Conservation (phyloP, 2,329 filamentous ascomycete species). For the Claviceps maximensis region DNA sequence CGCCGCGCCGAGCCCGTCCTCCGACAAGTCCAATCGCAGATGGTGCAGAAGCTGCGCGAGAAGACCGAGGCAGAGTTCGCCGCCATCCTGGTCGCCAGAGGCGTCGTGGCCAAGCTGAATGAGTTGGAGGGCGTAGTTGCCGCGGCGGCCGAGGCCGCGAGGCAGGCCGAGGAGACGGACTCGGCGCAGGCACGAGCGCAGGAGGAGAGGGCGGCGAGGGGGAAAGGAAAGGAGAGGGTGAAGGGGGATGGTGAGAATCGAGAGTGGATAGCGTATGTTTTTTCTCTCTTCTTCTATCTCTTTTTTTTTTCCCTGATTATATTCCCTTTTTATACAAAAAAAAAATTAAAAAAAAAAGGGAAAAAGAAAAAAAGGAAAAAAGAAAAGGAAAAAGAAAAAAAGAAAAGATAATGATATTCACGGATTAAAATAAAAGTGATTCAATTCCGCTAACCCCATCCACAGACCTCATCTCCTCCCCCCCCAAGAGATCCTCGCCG, state of each 20-base stretch:
- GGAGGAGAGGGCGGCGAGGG: neutral
- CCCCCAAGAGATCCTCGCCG: conserved; percentile 35
- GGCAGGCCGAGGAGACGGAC: conserved; percentile 3
- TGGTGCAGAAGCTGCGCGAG: conserved; percentile 40
- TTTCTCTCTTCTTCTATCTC: no score
- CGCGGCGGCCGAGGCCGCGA: conserved; percentile 27
- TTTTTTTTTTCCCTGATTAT: no score
- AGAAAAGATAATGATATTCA: no score
- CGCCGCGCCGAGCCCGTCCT: conserved; percentile 35
- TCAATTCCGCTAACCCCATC: no score
- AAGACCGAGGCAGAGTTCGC: conserved; percentile 48
- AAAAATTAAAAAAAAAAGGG: no score
- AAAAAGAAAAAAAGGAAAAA: no score
- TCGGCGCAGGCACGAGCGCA: no score
- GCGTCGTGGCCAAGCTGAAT: conserved; percentile 45
- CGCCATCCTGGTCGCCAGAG: conserved; percentile 34
- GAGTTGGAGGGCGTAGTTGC: conserved; percentile 42
- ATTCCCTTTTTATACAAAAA: no score
- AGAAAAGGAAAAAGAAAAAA: conserved; percentile 14
- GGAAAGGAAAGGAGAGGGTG: neutral
- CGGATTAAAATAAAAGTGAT: no score
- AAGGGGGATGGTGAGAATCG: neutral
- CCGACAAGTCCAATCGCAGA: conserved; percentile 41
- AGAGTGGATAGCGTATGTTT: neutral
- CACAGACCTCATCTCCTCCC: conserved; percentile 42